Conservation (phyloP, 116 monocot species). For the Iris pallida region DNA sequence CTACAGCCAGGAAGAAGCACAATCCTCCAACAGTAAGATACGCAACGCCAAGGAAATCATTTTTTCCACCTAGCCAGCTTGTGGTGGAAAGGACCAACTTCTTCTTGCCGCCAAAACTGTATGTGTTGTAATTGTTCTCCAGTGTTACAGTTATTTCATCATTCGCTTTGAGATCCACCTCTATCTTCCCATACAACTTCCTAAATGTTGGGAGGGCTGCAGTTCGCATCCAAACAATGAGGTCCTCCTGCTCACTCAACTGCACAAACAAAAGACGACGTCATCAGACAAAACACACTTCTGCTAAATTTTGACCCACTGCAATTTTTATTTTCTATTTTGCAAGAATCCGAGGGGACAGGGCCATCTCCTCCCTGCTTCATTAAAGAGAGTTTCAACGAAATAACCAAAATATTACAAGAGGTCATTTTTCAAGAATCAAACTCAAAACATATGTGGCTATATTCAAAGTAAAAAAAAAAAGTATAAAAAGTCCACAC, state of each 20-base stretch:
- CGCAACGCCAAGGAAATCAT: conserved; percentile 18
- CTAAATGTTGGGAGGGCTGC: conserved; percentile 19
- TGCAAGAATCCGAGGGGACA: too few relatives aligned
- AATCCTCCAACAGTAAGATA: conserved; percentile 17
- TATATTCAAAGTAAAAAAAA: too few relatives aligned
- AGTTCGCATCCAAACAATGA: conserved; percentile 16
- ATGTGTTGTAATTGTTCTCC: conserved; percentile 20
- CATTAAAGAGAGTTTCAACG: too few relatives aligned
- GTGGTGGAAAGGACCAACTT: conserved; percentile 21
- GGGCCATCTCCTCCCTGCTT: too few relatives aligned
- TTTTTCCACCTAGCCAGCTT: conserved; percentile 18
- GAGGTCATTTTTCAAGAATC: too few relatives aligned
- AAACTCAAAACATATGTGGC: too few relatives aligned
- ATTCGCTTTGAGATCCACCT: conserved; percentile 13
- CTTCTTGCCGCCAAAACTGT: conserved; percentile 17
- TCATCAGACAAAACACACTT: background rate
- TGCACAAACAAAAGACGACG: conserved; percentile 3
- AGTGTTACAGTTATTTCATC: conserved; percentile 5
- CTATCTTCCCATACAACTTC: conserved; percentile 21
- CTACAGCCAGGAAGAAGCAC: conserved; percentile 13
- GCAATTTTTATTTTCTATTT: too few relatives aligned
- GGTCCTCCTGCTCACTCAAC: conserved; percentile 9
- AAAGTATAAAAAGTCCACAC: too few relatives aligned
- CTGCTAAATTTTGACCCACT: too few relatives aligned
- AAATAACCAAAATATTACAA: too few relatives aligned